Percentiles rank a stretch among this genome's conserved stretches.
Conservation (phyloP, 306 rosid species). For the Vachellia collinsii region DNA sequence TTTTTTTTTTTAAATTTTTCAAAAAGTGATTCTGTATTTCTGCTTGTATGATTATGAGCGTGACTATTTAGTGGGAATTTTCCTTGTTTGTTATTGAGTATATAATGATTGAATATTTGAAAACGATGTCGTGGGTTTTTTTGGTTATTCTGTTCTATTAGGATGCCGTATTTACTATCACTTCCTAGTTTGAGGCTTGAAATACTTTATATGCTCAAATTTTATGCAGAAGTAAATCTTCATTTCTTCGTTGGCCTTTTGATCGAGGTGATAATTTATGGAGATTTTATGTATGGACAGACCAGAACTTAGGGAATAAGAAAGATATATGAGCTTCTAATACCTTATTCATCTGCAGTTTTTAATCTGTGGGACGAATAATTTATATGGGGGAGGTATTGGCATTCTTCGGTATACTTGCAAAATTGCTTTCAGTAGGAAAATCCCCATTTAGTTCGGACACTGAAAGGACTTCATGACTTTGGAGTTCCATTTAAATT, state of each 20-base stretch:
- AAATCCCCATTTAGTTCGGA: constrained; percentile 30
- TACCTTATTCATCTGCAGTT: constrained; percentile 16
- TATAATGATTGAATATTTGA: neutral
- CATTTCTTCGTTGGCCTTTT: constrained; percentile 3
- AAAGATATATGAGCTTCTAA: constrained; percentile 18
- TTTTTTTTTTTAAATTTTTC: neutral
- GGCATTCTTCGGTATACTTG: constrained; percentile 18
- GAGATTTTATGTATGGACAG: constrained; percentile 12
- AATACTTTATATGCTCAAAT: constrained; percentile 18
- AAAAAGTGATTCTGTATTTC: neutral
- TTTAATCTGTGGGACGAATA: neutral
- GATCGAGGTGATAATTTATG: constrained; percentile 1
- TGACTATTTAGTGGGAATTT: neutral
- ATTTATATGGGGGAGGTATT: constrained; percentile 14
- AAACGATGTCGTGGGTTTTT: neutral
- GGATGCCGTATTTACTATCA: neutral
- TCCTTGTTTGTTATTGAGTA: neutral
- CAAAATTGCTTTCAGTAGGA: constrained; percentile 35
- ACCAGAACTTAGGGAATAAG: neutral
- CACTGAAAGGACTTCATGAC: constrained; percentile 35
- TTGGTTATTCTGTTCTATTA: neutral
- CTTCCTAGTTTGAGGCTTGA: neutral
- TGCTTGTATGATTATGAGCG: neutral
- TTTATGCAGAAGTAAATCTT: constrained; percentile 10
- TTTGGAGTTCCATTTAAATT: constrained; percentile 22